Conservation (phyloP, 352 stramenopile genomes). For the Hyaloperonospora arabidopsidis region DNA sequence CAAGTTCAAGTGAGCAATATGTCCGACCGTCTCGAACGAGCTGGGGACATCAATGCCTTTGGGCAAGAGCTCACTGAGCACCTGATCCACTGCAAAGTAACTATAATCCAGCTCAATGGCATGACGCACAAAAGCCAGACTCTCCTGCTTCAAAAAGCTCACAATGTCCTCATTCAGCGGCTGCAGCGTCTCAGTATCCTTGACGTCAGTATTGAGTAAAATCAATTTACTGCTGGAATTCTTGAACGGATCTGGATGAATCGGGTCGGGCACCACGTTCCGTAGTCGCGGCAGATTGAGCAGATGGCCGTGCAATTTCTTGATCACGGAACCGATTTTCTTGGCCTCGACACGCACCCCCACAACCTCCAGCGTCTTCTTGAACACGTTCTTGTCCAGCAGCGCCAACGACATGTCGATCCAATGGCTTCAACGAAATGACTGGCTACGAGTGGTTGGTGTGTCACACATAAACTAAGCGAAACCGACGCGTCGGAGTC, state of each 20-base stretch:
- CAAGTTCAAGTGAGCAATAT: constrained; percentile 97
- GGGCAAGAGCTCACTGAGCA: constrained; percentile 81
- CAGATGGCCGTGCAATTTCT: constrained; percentile 61
- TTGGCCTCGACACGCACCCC: constrained; percentile 72
- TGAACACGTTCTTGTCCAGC: constrained; percentile 65
- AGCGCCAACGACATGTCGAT: constrained; percentile 24
- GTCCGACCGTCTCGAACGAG: constrained; percentile 93
- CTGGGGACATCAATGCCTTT: constrained; percentile 82
- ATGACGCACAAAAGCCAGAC: constrained; percentile 53
- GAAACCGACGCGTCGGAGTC: background rate
- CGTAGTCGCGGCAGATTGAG: constrained; percentile 64
- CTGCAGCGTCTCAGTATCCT: constrained; percentile 44
- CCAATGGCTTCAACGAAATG: constrained; percentile 9
- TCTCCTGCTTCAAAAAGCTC: constrained; percentile 45
- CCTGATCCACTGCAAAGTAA: constrained; percentile 72
- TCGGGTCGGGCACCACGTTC: constrained; percentile 68
- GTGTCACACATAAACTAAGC: constrained; percentile 14
- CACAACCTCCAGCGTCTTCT: constrained; percentile 60
- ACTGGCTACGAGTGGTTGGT: constrained; percentile 10
- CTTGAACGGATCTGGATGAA: constrained; percentile 47
- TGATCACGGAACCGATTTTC: constrained; percentile 69
- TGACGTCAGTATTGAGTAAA: constrained; percentile 56
- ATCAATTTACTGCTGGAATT: constrained; percentile 68
- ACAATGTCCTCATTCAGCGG: constrained; percentile 46
- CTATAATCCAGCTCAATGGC: constrained; percentile 70